Conservation (phyloP, 306 rosid species). For the Comarum palustre region DNA sequence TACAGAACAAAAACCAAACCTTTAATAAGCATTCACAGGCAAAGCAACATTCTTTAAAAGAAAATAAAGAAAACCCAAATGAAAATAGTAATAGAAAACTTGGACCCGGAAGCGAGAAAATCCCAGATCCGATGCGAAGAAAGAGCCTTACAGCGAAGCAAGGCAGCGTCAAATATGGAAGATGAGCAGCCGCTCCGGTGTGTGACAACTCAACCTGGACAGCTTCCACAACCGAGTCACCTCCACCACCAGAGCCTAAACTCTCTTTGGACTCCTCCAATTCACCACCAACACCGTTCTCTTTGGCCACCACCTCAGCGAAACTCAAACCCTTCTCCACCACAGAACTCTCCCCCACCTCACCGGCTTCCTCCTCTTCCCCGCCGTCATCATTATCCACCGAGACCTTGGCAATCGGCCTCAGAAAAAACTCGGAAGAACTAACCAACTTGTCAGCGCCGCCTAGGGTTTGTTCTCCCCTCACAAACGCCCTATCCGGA, state of each 20-base stretch:
- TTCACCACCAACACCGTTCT: conserved; percentile 35
- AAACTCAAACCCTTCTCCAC: conserved; percentile 23
- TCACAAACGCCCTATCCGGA: conserved; percentile 36
- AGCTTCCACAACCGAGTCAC: too few relatives aligned
- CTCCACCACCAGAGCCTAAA: too few relatives aligned
- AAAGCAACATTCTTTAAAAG: conserved; percentile 10
- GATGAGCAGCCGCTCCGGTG: too few relatives aligned
- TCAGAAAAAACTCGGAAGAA: conserved; percentile 33
- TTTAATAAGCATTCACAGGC: conserved; percentile 17
- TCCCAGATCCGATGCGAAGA: too few relatives aligned
- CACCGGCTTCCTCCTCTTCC: too few relatives aligned
- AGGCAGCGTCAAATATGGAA: too few relatives aligned
- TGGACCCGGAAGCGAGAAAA: not conserved
- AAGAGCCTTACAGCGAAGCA: too few relatives aligned
- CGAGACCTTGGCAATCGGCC: conserved; percentile 56
- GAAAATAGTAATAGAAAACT: not conserved
- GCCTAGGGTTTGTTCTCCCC: conserved; percentile 14
- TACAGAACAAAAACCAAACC: conserved; percentile 1
- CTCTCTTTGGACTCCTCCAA: too few relatives aligned
- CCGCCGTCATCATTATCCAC: conserved; percentile 43
- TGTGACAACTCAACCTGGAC: too few relatives aligned
- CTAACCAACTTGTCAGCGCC: conserved; percentile 7
- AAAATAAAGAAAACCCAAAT: conserved; percentile 17
- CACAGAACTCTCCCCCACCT: conserved; percentile 21
- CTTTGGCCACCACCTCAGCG: conserved; percentile 32